Conservation (phyloP, 2,329 filamentous ascomycete genomes). For the Fusarium sublunatum region DNA sequence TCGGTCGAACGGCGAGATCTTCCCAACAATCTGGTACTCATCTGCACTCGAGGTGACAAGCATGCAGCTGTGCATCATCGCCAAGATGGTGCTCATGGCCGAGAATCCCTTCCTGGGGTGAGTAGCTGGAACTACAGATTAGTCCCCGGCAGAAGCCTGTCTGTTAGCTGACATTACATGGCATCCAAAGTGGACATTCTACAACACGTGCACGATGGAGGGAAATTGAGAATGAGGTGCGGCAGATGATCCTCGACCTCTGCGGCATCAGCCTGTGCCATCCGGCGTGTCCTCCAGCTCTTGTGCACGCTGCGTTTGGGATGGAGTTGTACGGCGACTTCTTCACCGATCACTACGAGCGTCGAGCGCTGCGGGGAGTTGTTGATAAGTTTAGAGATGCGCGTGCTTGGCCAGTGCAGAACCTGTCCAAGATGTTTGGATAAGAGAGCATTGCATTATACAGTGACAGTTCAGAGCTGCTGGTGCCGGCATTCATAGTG, state of each 20-base stretch:
- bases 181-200: conserved; percentile 36
- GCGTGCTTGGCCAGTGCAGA: conserved; percentile 55
- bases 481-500: conserved; percentile 2
- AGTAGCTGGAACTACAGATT: conserved; percentile 8
- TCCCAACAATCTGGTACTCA: conserved; percentile 55
- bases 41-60: conserved; percentile 56
- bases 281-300: conserved; percentile 52
- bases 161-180: conserved; percentile 15
- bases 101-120: conserved; percentile 54
- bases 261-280: conserved; percentile 57
- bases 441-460: background rate
- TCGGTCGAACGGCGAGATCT: conserved; percentile 53
- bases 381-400: conserved; percentile 59
- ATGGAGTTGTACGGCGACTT: conserved; percentile 58
- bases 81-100: conserved; percentile 54
- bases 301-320: conserved; percentile 54
- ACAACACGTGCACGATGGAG: conserved; percentile 50
- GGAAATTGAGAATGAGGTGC: conserved; percentile 53
- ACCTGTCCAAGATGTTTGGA: conserved; percentile 53
- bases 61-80: conserved; percentile 55
- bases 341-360: conserved; percentile 55
- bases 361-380: conserved; percentile 52
- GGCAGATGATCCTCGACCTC: conserved; percentile 53
- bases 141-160: too few species aligned
- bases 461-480: conserved; percentile 6